Evolutionary conservation across 306 rosid genomes (phyloP), one percentile per base, ranked within the genome.

Genomic region (Ormosia semicastrata): DNA sequence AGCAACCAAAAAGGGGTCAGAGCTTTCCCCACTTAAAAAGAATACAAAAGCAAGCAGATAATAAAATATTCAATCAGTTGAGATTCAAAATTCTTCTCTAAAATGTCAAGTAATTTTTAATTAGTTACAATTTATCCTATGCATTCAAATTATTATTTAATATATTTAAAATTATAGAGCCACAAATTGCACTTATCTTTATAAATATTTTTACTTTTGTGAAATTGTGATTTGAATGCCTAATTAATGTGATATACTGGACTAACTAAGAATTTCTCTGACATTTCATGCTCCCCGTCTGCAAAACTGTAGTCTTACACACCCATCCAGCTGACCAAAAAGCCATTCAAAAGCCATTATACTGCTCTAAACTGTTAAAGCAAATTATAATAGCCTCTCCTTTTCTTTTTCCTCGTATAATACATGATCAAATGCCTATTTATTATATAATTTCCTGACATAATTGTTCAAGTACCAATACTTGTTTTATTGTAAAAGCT

Each of bases 1-100:
- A 86, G 83, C 91, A 87, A 87, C 90, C 91, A 86, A 92, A 93
- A 93, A 86, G 85, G 74, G 85, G 93, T 89, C 95, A 90, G 97
- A 92, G 82, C 88, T 76, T 89, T 91, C 78, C 92, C 93, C 92
- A 88, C 94, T 88, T 78, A 24, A 85, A 83, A 87, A 80, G 64
- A 81, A 89, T 73, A 82, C 73, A 68, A 72, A 85, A 75, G 75
- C 11, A 44, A 7, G 13, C 9, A 84, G 34, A 58, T 13, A 69
- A 46, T 69, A 74, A 29, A 75, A 53, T 81, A 81, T 56, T 80
- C 49, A 63, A 67, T 82, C 18, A 60, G 40, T 80, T 75, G 70
- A 75, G 79, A 89, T 87, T 86, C 81, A 87, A 88, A 90, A 73
- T 78, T 78, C 62, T 78, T 82, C 75, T 86, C 86, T 93, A 84